These are phyloP conservation scores for Dovyalis caffra DNA, from an alignment of 345 rosid genomes.

Conservation along the genomic window DNA sequence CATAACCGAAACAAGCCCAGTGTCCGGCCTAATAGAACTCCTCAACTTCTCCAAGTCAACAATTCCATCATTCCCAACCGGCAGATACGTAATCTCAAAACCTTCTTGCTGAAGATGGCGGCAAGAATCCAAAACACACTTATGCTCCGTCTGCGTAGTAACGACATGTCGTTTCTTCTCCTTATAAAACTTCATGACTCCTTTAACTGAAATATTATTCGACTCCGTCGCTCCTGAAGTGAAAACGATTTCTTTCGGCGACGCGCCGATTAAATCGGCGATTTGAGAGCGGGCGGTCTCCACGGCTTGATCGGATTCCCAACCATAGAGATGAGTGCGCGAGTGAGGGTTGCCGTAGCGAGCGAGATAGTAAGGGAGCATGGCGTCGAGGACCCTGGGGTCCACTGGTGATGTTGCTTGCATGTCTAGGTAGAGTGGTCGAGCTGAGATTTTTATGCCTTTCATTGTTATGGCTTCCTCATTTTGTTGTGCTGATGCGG, in stretches of 20 bases:
- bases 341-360: constrained; percentile 95
- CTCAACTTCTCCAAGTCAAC: constrained; percentile 63
- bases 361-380: constrained; percentile 66
- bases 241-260: constrained; percentile 85
- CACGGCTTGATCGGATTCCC: constrained; percentile 92
- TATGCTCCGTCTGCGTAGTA: constrained; percentile 96
- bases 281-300: constrained; percentile 77
- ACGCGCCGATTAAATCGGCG: constrained; percentile 73
- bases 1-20: constrained; percentile 87
- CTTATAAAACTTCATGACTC: constrained; percentile 89
- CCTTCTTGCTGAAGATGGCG: constrained; percentile 97
- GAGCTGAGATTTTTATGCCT: constrained; percentile 65
- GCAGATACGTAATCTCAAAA: constrained; percentile 82
- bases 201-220: constrained; percentile 80
- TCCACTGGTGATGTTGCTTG: constrained; percentile 85
- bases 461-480: constrained; percentile 51
- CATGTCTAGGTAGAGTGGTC: constrained; percentile 78
- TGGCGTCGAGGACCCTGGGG: constrained; percentile 84
- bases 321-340: constrained; percentile 90
- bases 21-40: constrained; percentile 68
- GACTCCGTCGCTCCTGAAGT: constrained; percentile 97
- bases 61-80: constrained; percentile 69
- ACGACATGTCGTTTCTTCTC: constrained; percentile 87
- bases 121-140: constrained; percentile 91
- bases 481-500: too few relatives aligned